These are phyloP conservation scores for Pinus taeda DNA, from an alignment of 75 land plant species.

Conservation along the genomic window DNA sequence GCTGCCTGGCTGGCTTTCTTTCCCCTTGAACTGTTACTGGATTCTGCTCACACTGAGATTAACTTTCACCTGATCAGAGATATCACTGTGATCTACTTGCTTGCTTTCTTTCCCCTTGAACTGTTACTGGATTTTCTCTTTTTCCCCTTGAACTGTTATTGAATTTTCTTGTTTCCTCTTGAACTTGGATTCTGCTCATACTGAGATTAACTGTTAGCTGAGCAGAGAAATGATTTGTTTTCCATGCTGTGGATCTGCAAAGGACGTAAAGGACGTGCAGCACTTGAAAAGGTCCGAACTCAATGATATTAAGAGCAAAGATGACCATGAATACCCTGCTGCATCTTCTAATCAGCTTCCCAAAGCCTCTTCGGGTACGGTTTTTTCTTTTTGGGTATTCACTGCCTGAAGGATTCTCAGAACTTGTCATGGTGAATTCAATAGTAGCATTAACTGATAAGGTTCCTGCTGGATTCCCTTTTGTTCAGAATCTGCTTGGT, in stretches of 20 bases:
- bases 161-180: no score
- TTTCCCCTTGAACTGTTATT: background rate
- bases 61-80: no score
- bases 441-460: background rate
- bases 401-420: background rate
- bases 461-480: background rate
- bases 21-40: no score
- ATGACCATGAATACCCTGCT: background rate
- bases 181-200: background rate
- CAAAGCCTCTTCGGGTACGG: conserved; percentile 4
- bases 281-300: background rate
- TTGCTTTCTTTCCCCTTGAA: background rate
- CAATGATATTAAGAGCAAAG: background rate
- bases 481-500: background rate
- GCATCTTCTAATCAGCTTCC: background rate
- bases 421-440: background rate
- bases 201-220: no score
- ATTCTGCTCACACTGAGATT: no score
- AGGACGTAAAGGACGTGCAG: background rate
- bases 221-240: conserved; percentile 1
- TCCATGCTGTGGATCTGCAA: conserved; percentile 2
- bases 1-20: no score
- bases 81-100: no score
- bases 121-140: no score
- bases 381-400: background rate